These are phyloP conservation scores for Colletotrichum ledebouriae DNA, from an alignment of 2,329 filamentous ascomycete species.

Conservation along the genomic window DNA sequence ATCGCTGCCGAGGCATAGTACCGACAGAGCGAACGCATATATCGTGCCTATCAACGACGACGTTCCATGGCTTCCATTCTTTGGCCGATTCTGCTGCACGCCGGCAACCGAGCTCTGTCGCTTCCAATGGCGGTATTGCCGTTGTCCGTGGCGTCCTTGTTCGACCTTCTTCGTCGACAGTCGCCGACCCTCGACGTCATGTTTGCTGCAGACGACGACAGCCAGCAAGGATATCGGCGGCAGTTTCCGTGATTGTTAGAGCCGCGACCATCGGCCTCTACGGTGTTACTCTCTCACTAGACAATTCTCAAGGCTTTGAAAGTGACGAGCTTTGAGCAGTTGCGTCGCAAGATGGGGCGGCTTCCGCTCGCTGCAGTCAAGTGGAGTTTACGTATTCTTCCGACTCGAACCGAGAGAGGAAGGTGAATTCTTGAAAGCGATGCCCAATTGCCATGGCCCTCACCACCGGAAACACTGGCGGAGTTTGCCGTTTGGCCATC, in stretches of 20 bases:
- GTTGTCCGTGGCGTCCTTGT: no score
- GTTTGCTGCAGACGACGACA: no score
- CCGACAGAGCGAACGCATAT: conserved; percentile 4
- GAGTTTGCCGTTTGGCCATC: not conserved
- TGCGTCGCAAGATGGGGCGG: conserved; percentile 33
- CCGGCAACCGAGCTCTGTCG: no score
- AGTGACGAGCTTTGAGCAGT: conserved; percentile 34
- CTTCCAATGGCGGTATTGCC: no score
- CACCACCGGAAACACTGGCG: not conserved
- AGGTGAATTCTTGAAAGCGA: conserved; percentile 12
- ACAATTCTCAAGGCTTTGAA: not conserved
- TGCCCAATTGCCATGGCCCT: conserved; percentile 4
- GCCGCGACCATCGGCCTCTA: no score
- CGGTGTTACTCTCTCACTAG: no score
- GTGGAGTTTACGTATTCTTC: conserved; percentile 11
- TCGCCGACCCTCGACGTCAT: no score
- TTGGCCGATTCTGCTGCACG: conserved; percentile 2
- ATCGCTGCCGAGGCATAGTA: conserved; percentile 14
- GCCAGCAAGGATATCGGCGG: no score
- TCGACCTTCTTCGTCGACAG: no score
- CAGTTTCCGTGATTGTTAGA: no score
- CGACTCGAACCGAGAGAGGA: conserved; percentile 11
- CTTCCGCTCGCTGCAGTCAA: not conserved
- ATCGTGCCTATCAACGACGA: not conserved
- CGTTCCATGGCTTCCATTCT: not conserved